Conservation (phyloP, 2,329 filamentous ascomycete species). For the Meredithiella fracta region DNA sequence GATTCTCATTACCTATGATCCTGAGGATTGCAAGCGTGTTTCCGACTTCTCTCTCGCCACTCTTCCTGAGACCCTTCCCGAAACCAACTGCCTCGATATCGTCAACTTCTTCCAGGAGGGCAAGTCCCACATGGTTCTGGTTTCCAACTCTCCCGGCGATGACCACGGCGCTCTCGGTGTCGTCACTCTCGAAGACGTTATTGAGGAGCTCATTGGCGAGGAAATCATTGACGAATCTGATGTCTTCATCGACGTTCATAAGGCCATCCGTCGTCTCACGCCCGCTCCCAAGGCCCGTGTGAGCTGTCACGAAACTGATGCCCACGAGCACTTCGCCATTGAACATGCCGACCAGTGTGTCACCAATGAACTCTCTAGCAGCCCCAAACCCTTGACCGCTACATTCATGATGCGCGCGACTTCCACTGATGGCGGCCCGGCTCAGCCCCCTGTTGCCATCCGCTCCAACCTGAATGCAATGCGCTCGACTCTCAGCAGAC, state of each 20-base stretch:
- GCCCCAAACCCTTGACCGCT: conserved; percentile 28
- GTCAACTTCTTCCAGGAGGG: conserved; percentile 99
- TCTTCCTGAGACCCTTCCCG: conserved; percentile 81
- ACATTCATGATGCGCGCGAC: conserved; percentile 43
- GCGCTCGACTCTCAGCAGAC: conserved; percentile 44
- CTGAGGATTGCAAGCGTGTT: conserved; percentile 75
- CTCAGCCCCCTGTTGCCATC: conserved; percentile 34
- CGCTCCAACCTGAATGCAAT: conserved; percentile 47
- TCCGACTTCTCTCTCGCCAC: conserved; percentile 85
- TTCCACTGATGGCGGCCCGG: conserved; percentile 34
- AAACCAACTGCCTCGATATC: conserved; percentile 94
- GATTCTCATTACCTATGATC: conserved; percentile 96
- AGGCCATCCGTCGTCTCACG: conserved; percentile 78
- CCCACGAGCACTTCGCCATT: conserved; percentile 15
- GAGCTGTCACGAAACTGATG: conserved; percentile 22
- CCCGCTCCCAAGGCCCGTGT: conserved; percentile 64
- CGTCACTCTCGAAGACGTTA: conserved; percentile 92
- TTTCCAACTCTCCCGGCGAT: conserved; percentile 79
- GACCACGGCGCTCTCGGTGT: conserved; percentile 82
- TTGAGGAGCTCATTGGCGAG: conserved; percentile 97
- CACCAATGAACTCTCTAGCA: conserved; percentile 4
- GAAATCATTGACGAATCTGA: conserved; percentile 99
- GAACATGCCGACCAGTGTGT: neutral
- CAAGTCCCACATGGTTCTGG: conserved; percentile 96
- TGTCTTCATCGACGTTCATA: conserved; percentile 95